Evolutionary conservation across 2,329 filamentous ascomycete species (phyloP), one percentile per base, ranked within the genome.

Genomic region (Hymenoscyphus repandus): DNA sequence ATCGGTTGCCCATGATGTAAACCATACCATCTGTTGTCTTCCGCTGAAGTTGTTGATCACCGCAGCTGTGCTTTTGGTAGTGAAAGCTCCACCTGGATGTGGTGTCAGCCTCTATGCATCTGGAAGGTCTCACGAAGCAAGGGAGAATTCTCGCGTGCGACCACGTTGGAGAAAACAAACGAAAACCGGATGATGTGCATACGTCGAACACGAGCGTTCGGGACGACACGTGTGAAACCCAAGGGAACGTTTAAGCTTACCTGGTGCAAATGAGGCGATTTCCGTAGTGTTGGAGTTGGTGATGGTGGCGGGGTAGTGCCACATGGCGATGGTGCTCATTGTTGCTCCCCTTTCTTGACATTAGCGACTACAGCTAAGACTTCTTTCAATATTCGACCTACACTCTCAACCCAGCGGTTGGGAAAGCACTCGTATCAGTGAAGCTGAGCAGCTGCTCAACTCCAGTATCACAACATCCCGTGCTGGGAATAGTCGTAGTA

Each of bases 41-140:
- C 72, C 73, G 45, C 70, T 69, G 55, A 80, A 76, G 52, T 75
- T 73, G 62, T 82, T 82, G 63, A 83, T 80, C 43, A 83, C 77
- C 17, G 73, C 80, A 40, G 79, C 80, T 17, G 72, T 75, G 15
- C 69, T 71, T 15, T 64, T 64, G 5, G 43, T 60, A 3, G 70
- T 72, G 50, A 69, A 70, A 11, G 71, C 63, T 6, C 66, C 73
- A 33, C 27, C 31, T 18, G 42, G 42, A 32, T 7, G 22, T 27
- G 22, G 22, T 27, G 22, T 27, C 22, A 27, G 22, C 22, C 22
- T 27, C 22, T 7, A 27, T 7, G 22, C 22, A 27, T 27, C 22
- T 27, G 4, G 22, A 27, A 27, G 22, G 22, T 27, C 22, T 27
- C 22, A 27, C 22, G 22, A 27, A 27, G 22, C 22, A 27, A 27